Evolutionary conservation across 306 rosid species (phyloP).

Genomic region (Vigna nakashimae): DNA sequence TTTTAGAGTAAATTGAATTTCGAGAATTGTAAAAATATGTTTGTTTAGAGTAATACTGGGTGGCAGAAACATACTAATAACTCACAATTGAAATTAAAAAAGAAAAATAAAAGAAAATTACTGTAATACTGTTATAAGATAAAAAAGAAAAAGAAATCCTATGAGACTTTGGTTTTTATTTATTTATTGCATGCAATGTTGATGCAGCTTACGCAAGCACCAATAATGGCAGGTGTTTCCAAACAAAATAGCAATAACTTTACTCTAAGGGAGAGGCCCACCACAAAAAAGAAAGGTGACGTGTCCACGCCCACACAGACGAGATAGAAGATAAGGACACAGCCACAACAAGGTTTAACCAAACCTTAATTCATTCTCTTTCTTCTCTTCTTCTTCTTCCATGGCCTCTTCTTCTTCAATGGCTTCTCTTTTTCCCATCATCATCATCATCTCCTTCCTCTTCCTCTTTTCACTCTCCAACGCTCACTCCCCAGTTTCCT

Average conservation of each 20-base stretch:
- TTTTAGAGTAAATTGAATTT: too few relatives aligned
- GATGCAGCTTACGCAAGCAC: not conserved
- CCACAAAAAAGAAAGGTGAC: not conserved
- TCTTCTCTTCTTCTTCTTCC: not conserved
- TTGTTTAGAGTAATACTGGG: too few relatives aligned
- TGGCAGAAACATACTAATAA: too few relatives aligned
- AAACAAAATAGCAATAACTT: not conserved
- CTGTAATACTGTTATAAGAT: too few relatives aligned
- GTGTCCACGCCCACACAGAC: not conserved
- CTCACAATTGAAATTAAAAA: too few relatives aligned
- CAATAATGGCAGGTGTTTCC: not conserved
- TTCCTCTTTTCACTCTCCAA: not conserved
- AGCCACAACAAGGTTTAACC: not conserved
- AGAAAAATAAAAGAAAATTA: too few relatives aligned
- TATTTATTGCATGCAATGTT: not conserved
- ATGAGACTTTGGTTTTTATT: too few relatives aligned
- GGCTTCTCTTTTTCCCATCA: constrained; percentile 48
- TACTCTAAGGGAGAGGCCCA: not conserved
- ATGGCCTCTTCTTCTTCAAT: constrained; percentile 52
- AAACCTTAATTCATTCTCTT: too few relatives aligned
- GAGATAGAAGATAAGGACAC: constrained; percentile 10
- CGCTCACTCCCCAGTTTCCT: constrained; percentile 11
- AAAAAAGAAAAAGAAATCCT: too few relatives aligned
- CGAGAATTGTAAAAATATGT: too few relatives aligned
- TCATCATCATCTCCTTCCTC: constrained; percentile 39